These are phyloP conservation scores for Aureobasidium namibiae DNA, from an alignment of 2,329 filamentous ascomycete genomes.

Conservation along the genomic window DNA sequence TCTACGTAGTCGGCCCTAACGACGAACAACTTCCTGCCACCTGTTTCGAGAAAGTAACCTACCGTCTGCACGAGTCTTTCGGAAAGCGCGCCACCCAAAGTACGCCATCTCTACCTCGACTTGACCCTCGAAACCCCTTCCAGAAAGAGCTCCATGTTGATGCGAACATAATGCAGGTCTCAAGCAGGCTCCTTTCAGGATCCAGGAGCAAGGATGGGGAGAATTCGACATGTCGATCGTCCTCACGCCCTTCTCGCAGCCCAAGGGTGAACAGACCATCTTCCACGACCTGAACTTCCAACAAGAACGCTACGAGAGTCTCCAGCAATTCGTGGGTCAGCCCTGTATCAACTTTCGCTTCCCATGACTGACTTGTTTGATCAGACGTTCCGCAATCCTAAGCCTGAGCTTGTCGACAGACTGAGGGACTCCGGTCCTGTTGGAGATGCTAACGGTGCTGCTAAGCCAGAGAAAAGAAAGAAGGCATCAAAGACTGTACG, in stretches of 20 bases:
- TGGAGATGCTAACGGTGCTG: slow-evolving; percentile 54
- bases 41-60: slow-evolving; percentile 86
- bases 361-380: background rate
- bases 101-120: slow-evolving; percentile 39
- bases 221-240: slow-evolving; percentile 94
- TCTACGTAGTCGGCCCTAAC: slow-evolving; percentile 76
- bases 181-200: slow-evolving; percentile 77
- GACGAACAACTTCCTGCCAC: slow-evolving; percentile 76
- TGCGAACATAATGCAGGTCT: slow-evolving; percentile 50
- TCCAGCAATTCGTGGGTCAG: slow-evolving; percentile 59
- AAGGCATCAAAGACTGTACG: slow-evolving; percentile 32
- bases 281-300: slow-evolving; percentile 89
- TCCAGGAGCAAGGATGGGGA: slow-evolving; percentile 93
- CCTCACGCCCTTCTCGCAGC: slow-evolving; percentile 58
- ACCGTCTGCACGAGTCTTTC: slow-evolving; percentile 91
- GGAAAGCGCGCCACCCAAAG: slow-evolving; percentile 71
- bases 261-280: slow-evolving; percentile 77
- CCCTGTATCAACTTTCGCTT: background rate
- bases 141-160: background rate
- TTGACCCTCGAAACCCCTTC: background rate
- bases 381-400: slow-evolving; percentile 86
- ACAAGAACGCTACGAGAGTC: slow-evolving; percentile 69
- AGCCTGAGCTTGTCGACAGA: slow-evolving; percentile 68
- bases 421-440: slow-evolving; percentile 80
- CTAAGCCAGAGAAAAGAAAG: slow-evolving; percentile 59